Evolutionary conservation across 2,329 filamentous ascomycete genomes (phyloP), one percentile per base, ranked within the genome.

Genomic region (Zopfia rhizophila): DNA sequence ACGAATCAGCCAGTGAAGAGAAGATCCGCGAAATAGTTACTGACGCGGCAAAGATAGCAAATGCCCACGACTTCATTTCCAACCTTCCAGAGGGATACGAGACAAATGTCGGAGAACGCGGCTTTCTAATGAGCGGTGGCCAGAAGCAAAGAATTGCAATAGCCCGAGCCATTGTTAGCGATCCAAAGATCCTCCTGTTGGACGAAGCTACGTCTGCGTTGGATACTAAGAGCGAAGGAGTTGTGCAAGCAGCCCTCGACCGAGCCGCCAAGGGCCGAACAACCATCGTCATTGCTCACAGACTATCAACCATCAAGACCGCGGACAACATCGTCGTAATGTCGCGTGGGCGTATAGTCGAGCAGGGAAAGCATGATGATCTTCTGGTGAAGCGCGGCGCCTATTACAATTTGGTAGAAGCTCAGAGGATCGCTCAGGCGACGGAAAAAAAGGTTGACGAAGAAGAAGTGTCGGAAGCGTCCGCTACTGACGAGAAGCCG

Each of bases 91-190:
- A 96, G 61, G 89, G 89, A 1, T 97, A 97, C 63, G 83, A 96
- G 56, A 97, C 92, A 0, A 85, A 94, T 54, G 91, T 96, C 14
- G 93, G 92, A 46, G 90, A 96, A 72, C 86, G 91, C 54, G 92
- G 91, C 4, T 94, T 96, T 68, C 75, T 96, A 38, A 80, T 97
- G 7, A 94, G 89, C 42, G 92, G 92, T 67, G 92, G 92, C 23
- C 92, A 97, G 73, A 95, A 95, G 72, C 92, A 97, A 73, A 88
- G 92, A 58, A 93, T 97, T 66, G 91, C 91, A 8, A 96, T 96
- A 72, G 91, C 91, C 4, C 81, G 91, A 63, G 91, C 91, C 22
- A 83, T 96, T 48, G 89, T 96, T 29, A 91, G 87, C 21, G 88
- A 96, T 61, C 91, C 91, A 1, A 93, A 91, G 74, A 85, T 97